Evolutionary conservation across 2,329 filamentous ascomycete genomes (phyloP).

Genomic region (Xylaria sp.): DNA sequence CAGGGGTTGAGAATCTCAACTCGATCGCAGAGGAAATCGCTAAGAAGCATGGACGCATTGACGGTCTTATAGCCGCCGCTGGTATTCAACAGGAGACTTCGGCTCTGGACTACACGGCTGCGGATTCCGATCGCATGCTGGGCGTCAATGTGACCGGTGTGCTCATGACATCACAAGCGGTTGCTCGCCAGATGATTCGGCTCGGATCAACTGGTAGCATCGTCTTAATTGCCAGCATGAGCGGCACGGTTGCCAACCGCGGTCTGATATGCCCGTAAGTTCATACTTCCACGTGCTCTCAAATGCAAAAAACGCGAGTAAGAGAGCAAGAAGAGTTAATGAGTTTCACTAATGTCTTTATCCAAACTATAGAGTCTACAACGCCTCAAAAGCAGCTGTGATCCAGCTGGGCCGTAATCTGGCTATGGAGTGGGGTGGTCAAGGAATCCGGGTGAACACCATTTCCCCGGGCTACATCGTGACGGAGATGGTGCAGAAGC

Average conservation of each 20-base stretch:
- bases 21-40: constrained; percentile 75
- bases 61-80: constrained; percentile 78
- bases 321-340: neutral
- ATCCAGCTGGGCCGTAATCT: constrained; percentile 76
- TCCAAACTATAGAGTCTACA: constrained; percentile 69
- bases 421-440: constrained; percentile 76
- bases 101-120: constrained; percentile 81
- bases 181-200: constrained; percentile 78
- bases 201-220: constrained; percentile 69
- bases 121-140: constrained; percentile 81
- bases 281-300: neutral
- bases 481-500: constrained; percentile 82
- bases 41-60: constrained; percentile 74
- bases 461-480: constrained; percentile 83
- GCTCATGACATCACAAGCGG: constrained; percentile 87
- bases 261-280: constrained; percentile 68
- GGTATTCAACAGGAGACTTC: constrained; percentile 84
- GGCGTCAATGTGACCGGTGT: constrained; percentile 87
- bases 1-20: constrained; percentile 73
- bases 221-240: constrained; percentile 76
- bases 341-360: neutral
- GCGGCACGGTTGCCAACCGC: constrained; percentile 72
- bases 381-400: constrained; percentile 79
- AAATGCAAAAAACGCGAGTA: neutral
- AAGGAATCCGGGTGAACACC: constrained; percentile 82